Conservation (phyloP, 257 asterid species). For the Nemophila menziesii region DNA sequence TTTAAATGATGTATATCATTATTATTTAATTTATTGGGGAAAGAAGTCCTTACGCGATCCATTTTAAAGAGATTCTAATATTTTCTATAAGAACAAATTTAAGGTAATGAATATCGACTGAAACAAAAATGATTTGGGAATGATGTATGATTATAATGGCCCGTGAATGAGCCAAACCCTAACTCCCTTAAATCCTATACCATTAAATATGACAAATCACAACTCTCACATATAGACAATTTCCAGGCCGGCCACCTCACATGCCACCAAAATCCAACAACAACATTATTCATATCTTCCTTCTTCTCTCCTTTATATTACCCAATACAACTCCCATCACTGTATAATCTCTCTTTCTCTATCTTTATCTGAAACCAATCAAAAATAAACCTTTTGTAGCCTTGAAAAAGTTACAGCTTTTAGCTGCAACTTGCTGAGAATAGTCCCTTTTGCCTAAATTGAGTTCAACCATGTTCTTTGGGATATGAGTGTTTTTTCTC, state of each 20-base stretch:
- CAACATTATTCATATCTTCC: constrained; percentile 1
- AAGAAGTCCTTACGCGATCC: too few species aligned
- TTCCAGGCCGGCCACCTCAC: constrained; percentile 66
- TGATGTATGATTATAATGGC: constrained; percentile 32
- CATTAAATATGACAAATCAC: constrained; percentile 46
- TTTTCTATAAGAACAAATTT: too few species aligned
- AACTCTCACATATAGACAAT: constrained; percentile 48
- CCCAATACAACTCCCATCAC: constrained; percentile 6
- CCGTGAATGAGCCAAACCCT: constrained; percentile 54
- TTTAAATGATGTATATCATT: too few species aligned
- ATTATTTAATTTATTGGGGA: too few species aligned
- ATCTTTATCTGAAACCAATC: constrained; percentile 3
- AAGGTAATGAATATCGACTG: neutral
- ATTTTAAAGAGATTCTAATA: too few species aligned
- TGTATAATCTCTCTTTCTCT: constrained; percentile 4
- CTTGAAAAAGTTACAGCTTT: constrained; percentile 16
- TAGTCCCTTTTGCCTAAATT: constrained; percentile 25
- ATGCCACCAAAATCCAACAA: constrained; percentile 32
- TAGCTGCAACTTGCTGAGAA: constrained; percentile 12
- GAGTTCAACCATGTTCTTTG: constrained; percentile 19
- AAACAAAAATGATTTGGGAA: constrained; percentile 41
- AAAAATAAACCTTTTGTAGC: constrained; percentile 18
- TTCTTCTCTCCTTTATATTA: constrained; percentile 7
- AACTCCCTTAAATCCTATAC: constrained; percentile 19
- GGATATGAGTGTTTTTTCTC: constrained; percentile 21